Conservation (phyloP, 495 filamentous ascomycete genomes). For the Lineolata rhizophorae region DNA sequence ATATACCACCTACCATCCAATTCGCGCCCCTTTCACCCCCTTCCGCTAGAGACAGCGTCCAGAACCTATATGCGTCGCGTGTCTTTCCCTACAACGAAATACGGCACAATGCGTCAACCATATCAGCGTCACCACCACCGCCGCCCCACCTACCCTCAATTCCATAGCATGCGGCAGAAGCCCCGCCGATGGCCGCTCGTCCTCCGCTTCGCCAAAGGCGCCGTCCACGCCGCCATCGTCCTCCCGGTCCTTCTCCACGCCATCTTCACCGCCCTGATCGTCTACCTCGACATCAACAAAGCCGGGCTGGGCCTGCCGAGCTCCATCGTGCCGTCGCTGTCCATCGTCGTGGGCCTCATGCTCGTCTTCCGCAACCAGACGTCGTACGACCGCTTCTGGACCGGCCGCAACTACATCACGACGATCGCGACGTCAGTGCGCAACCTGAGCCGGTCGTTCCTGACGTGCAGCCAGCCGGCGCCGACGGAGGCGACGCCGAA, state of each 20-base stretch:
- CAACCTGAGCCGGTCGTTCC: slow-evolving; percentile 38
- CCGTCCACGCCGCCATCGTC: slow-evolving; percentile 44
- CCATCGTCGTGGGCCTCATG: slow-evolving; percentile 63
- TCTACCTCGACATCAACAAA: slow-evolving; percentile 36
- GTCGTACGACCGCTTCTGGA: slow-evolving; percentile 53
- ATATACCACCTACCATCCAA: no score
- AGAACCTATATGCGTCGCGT: no score
- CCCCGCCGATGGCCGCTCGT: slow-evolving; percentile 48
- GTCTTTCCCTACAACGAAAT: no score
- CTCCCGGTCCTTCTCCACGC: slow-evolving; percentile 43
- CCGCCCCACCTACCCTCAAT: slow-evolving; percentile 23
- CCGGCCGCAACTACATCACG: slow-evolving; percentile 37
- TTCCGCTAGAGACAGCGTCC: no score
- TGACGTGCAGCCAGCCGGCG: slow-evolving; percentile 16
- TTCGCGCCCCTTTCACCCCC: no score
- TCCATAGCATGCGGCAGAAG: slow-evolving; percentile 31
- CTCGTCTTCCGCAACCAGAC: slow-evolving; percentile 60
- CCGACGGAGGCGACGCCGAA: slow-evolving; percentile 2
- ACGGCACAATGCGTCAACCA: no score
- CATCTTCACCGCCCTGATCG: slow-evolving; percentile 37
- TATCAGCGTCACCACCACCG: slow-evolving; percentile 2
- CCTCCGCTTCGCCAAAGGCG: slow-evolving; percentile 54
- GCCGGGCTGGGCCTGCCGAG: slow-evolving; percentile 36
- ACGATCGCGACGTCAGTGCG: slow-evolving; percentile 35
- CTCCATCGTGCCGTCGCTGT: slow-evolving; percentile 52